These are phyloP conservation scores for Camelina laxa DNA, from an alignment of 345 rosid species.

Conservation along the genomic window DNA sequence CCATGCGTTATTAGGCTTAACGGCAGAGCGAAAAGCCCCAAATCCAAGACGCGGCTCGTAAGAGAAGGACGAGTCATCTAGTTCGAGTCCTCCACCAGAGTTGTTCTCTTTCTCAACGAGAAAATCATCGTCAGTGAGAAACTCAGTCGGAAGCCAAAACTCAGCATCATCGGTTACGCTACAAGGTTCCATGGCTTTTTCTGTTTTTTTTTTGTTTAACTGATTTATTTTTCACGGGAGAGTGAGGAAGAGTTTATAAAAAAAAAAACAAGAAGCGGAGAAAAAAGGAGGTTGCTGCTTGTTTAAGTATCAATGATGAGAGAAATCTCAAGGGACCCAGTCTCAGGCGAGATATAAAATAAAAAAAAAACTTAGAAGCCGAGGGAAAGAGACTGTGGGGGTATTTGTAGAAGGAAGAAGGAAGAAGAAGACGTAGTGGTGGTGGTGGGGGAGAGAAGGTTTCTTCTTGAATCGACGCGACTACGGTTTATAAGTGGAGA, in stretches of 20 bases:
- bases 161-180: constrained; percentile 59
- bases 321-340: constrained; percentile 47
- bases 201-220: not conserved
- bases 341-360: not conserved
- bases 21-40: constrained; percentile 61
- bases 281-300: constrained; percentile 40
- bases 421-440: not conserved
- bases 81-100: not conserved
- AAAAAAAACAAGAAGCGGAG: not conserved
- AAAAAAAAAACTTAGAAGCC: not conserved
- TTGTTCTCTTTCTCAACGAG: constrained; percentile 38
- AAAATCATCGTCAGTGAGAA: constrained; percentile 68
- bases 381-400: constrained; percentile 2
- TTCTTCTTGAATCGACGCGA: constrained; percentile 30
- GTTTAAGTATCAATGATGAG: constrained; percentile 53
- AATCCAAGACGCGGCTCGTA: constrained; percentile 44
- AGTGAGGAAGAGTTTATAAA: not conserved
- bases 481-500: not conserved
- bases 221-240: not conserved
- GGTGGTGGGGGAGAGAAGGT: constrained; percentile 33
- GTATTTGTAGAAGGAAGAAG: constrained; percentile 50
- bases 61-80: not conserved
- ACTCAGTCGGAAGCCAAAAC: constrained; percentile 79
- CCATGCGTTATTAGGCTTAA: constrained; percentile 49
- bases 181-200: constrained; percentile 58